A percentile compares a stretch with the other conserved stretches of the same genome.
Conservation (phyloP, 176 grass and related monocot genomes). For the Paspalum vaginatum region DNA sequence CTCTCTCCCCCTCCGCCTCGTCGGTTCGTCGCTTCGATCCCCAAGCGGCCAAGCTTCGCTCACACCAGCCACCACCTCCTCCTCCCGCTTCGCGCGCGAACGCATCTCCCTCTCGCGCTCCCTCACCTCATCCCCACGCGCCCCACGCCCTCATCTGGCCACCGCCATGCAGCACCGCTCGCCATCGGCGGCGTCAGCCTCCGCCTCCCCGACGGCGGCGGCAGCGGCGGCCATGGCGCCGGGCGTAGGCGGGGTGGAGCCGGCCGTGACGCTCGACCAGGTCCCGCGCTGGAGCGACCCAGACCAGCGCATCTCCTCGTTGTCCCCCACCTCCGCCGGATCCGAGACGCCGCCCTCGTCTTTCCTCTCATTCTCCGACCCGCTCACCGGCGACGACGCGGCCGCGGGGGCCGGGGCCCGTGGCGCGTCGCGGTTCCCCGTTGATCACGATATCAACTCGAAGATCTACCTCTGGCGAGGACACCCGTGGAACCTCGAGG, state of each 20-base stretch:
- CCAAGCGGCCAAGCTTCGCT: slow-evolving; percentile 6
- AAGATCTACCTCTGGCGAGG: slow-evolving; percentile 92
- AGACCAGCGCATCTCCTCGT: slow-evolving; percentile 49
- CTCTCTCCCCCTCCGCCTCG: slow-evolving; percentile 23
- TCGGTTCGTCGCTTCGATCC: slow-evolving; percentile 2
- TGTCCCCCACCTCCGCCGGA: slow-evolving; percentile 42
- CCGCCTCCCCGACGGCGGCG: slow-evolving; percentile 17
- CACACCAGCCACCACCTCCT: slow-evolving; percentile 13
- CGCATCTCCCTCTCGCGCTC: neutral
- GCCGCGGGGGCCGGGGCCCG: slow-evolving; percentile 45
- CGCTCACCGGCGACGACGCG: slow-evolving; percentile 43
- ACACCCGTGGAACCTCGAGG: slow-evolving; percentile 90
- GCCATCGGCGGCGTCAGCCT: slow-evolving; percentile 29
- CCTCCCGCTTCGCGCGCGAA: slow-evolving; percentile 48
- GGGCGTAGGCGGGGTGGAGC: slow-evolving; percentile 53
- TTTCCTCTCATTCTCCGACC: slow-evolving; percentile 58
- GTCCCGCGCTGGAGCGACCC: slow-evolving; percentile 79
- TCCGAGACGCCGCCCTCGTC: slow-evolving; percentile 45
- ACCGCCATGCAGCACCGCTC: slow-evolving; percentile 42
- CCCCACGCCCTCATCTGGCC: slow-evolving; percentile 27
- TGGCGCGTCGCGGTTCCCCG: slow-evolving; percentile 67
- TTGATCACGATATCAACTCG: slow-evolving; percentile 83
- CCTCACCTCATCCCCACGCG: neutral
- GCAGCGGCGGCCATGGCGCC: slow-evolving; percentile 39
- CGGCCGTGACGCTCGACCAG: slow-evolving; percentile 70